Percentiles rank a stretch among this genome's conserved stretches.
These are phyloP conservation scores for Scytalidium sp. DNA, from an alignment of 2,329 filamentous ascomycete species.

Conservation along the genomic window DNA sequence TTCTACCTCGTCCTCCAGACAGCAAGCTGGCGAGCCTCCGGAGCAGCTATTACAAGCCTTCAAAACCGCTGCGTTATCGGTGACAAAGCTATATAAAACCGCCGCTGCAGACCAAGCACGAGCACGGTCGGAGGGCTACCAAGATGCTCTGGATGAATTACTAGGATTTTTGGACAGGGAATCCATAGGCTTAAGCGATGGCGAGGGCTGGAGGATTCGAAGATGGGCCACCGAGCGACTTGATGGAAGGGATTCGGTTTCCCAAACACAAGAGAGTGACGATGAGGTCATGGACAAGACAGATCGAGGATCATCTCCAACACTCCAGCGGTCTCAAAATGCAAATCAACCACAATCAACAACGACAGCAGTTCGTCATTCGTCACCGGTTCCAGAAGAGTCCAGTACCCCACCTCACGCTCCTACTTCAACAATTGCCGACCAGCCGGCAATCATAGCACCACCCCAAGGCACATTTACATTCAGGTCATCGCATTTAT, in stretches of 20 bases:
- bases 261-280: conserved; percentile 60
- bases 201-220: conserved; percentile 66
- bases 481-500: conserved; percentile 63
- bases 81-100: conserved; percentile 95
- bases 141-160: conserved; percentile 89
- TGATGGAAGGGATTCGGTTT: conserved; percentile 56
- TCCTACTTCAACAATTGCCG: conserved; percentile 7
- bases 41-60: conserved; percentile 82
- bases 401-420: conserved; percentile 26
- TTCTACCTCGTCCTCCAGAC: conserved; percentile 41
- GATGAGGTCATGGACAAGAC: conserved; percentile 62
- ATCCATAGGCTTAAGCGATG: conserved; percentile 73
- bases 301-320: conserved; percentile 57
- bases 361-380: conserved; percentile 22
- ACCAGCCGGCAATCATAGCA: conserved; percentile 33
- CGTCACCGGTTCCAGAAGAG: conserved; percentile 35
- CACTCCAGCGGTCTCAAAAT: conserved; percentile 47
- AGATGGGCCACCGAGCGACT: conserved; percentile 68
- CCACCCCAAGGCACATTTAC: conserved; percentile 63
- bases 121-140: conserved; percentile 79
- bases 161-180: conserved; percentile 81
- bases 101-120: conserved; percentile 75
- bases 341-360: conserved; percentile 34
- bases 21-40: conserved; percentile 40
- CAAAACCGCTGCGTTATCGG: conserved; percentile 86